Evolutionary conservation across 495 filamentous ascomycete species (phyloP).

Genomic region (Paragyromitra xinjiangensis): DNA sequence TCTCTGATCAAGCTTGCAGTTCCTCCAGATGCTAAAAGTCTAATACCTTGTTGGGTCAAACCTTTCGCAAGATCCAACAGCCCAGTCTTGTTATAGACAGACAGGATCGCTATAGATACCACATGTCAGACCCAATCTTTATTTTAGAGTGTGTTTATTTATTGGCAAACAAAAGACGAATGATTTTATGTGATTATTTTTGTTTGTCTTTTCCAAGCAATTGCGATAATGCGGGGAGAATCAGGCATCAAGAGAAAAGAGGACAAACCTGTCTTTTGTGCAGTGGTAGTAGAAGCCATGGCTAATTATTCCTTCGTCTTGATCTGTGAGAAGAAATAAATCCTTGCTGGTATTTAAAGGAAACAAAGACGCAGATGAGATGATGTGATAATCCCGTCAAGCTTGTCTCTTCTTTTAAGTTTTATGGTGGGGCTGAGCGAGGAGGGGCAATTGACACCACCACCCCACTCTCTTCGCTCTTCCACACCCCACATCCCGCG

Average conservation of each 20-base stretch:
- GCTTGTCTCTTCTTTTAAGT: conserved; percentile 32
- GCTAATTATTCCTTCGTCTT: conserved; percentile 24
- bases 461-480: conserved; percentile 1
- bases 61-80: conserved; percentile 95
- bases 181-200: conserved; percentile 18
- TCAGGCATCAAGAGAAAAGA: conserved; percentile 7
- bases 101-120: conserved; percentile 76
- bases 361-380: conserved; percentile 4
- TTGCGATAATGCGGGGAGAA: conserved; percentile 10
- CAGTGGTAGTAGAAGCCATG: conserved; percentile 35
- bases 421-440: conserved; percentile 19
- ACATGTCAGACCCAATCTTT: conserved; percentile 16
- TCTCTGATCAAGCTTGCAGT: conserved; percentile 94
- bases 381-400: conserved; percentile 41
- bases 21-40: conserved; percentile 91
- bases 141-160: not conserved
- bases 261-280: conserved; percentile 48
- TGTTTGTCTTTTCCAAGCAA: not conserved
- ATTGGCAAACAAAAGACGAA: not conserved
- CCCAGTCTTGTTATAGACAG: conserved; percentile 98
- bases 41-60: conserved; percentile 86
- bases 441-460: conserved; percentile 23
- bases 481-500: conserved; percentile 12
- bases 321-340: not conserved
- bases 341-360: not conserved